These are phyloP conservation scores for Erigeron philadelphicus DNA, from an alignment of 140 eudicot species.

Conservation along the genomic window DNA sequence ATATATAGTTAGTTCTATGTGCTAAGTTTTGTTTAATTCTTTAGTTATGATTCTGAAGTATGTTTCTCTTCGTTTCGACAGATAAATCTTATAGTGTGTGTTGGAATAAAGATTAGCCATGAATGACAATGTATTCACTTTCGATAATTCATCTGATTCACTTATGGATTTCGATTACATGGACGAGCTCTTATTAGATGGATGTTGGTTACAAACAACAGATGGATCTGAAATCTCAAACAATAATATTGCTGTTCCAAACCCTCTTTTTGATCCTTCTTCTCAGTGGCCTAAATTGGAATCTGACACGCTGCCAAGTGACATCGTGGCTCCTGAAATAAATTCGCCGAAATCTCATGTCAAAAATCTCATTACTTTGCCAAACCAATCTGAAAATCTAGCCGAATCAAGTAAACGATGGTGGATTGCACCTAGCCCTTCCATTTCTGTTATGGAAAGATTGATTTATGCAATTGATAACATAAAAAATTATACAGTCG, in stretches of 20 bases:
- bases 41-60: slow-evolving; percentile 1
- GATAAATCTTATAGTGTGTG: slow-evolving; percentile 30
- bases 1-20: background rate
- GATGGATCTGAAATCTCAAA: slow-evolving; percentile 57
- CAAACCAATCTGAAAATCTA: slow-evolving; percentile 40
- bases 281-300: slow-evolving; percentile 55
- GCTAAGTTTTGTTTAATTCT: background rate
- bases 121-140: slow-evolving; percentile 58
- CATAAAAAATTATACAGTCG: slow-evolving; percentile 47
- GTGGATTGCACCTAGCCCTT: slow-evolving; percentile 73
- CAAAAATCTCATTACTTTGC: slow-evolving; percentile 23
- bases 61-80: slow-evolving; percentile 22
- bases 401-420: slow-evolving; percentile 47
- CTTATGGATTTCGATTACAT: slow-evolving; percentile 76
- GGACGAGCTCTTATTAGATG: slow-evolving; percentile 76
- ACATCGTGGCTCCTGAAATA: slow-evolving; percentile 30
- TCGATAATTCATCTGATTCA: slow-evolving; percentile 45
- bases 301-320: slow-evolving; percentile 27
- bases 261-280: slow-evolving; percentile 54
- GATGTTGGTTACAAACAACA: slow-evolving; percentile 79
- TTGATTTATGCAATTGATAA: slow-evolving; percentile 52
- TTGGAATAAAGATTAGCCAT: slow-evolving; percentile 31
- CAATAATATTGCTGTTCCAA: slow-evolving; percentile 28
- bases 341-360: slow-evolving; percentile 46
- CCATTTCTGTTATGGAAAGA: slow-evolving; percentile 65